Conservation (phyloP, 768 basidiomycete species). For the Leccinum fibrillosum region DNA sequence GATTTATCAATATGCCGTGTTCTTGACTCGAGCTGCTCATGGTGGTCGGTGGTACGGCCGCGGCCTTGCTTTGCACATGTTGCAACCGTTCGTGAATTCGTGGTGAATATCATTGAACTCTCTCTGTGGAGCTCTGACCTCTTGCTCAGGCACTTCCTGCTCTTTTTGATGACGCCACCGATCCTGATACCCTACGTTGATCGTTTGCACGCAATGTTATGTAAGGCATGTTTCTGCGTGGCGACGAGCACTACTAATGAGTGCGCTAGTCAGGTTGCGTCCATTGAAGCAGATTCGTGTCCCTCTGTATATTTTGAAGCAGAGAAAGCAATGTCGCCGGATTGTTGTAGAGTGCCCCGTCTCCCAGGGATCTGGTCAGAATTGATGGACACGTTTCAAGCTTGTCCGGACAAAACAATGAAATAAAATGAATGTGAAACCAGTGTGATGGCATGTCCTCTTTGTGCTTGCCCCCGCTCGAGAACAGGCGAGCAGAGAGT, state of each 20-base stretch:
- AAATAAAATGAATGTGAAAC: not conserved
- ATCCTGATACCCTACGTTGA: conserved; percentile 90
- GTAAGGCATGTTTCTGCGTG: conserved; percentile 40
- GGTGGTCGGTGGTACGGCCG: conserved; percentile 99
- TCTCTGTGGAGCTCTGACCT: conserved; percentile 95
- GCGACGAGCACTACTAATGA: conserved; percentile 13
- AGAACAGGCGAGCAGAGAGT: not conserved
- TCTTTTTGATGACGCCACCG: conserved; percentile 89
- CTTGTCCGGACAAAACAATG: not conserved
- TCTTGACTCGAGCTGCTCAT: conserved; percentile 91
- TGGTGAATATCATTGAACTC: conserved; percentile 97
- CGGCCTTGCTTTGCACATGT: conserved; percentile 87
- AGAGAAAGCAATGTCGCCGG: conserved; percentile 84
- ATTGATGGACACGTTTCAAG: not conserved
- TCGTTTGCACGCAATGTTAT: conserved; percentile 85
- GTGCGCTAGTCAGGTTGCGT: conserved; percentile 78
- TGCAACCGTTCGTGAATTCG: conserved; percentile 97
- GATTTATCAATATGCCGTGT: conserved; percentile 88
- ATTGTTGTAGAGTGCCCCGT: conserved; percentile 57
- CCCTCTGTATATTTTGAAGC: conserved; percentile 86
- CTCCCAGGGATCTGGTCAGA: conserved; percentile 23
- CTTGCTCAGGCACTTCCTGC: conserved; percentile 77
- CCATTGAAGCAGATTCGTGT: conserved; percentile 93
- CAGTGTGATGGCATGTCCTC: not conserved
- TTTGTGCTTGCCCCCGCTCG: not conserved